phyloP scores from a whole-genome alignment of 140 eudicot genomes.

The Anethum foeniculum region DNA sequence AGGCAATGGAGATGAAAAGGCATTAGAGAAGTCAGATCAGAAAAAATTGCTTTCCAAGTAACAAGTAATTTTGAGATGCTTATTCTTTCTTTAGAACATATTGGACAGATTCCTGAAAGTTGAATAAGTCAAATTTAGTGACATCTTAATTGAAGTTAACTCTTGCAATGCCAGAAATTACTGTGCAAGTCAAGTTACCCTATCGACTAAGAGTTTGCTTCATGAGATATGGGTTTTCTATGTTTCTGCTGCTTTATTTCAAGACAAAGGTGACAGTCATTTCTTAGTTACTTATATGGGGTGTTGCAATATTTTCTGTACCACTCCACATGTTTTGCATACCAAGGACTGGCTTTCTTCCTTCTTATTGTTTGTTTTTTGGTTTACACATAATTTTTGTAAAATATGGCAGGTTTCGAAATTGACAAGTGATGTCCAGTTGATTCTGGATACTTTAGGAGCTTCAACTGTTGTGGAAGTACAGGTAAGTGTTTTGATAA shows the following conservation, averaged over 20 bases:
- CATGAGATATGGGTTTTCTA: neutral
- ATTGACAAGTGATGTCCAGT: neutral
- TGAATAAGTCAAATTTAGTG: neutral
- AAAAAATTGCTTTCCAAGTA: neutral
- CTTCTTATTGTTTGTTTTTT: neutral
- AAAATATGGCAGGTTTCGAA: slow-evolving; percentile 2
- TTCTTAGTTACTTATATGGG: neutral
- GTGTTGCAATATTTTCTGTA: neutral
- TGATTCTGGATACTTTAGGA: slow-evolving; percentile 13
- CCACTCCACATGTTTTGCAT: neutral
- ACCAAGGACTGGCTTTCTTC: neutral
- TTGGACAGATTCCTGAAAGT: neutral
- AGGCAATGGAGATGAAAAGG: neutral
- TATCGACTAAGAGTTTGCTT: neutral
- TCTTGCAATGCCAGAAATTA: neutral
- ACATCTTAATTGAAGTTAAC: neutral
- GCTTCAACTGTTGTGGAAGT: slow-evolving; percentile 14
- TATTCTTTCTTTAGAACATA: neutral
- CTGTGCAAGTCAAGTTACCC: neutral
- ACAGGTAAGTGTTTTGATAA: neutral
- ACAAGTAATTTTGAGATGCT: neutral
- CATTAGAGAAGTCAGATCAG: neutral
- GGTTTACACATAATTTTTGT: neutral
- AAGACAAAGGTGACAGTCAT: neutral
- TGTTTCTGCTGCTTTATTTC: neutral